phyloP scores from a whole-genome alignment of 2,329 filamentous ascomycete genomes.

The Penicillium aurantiogriseum region DNA sequence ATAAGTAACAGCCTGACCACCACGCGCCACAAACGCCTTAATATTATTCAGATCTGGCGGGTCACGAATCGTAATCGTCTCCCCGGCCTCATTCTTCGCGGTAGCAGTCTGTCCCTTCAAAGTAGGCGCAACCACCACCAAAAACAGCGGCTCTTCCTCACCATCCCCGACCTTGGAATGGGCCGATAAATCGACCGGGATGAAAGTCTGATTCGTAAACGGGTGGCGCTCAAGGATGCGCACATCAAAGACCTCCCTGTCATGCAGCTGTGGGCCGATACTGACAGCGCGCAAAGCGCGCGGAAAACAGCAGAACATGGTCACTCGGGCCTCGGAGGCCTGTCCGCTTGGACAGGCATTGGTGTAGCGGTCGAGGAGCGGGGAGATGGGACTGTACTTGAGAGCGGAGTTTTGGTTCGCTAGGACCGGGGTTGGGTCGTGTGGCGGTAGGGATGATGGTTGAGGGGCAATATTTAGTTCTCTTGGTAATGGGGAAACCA shows the following conservation, averaged over 20 bases:
- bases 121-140: slow-evolving; percentile 86
- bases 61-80: slow-evolving; percentile 40
- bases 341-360: slow-evolving; percentile 46
- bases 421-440: slow-evolving; percentile 55
- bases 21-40: slow-evolving; percentile 74
- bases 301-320: slow-evolving; percentile 83
- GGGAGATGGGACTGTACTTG: slow-evolving; percentile 80
- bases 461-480: slow-evolving; percentile 46
- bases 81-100: slow-evolving; percentile 28
- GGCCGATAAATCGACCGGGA: slow-evolving; percentile 63
- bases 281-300: slow-evolving; percentile 50
- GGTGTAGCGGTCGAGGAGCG: slow-evolving; percentile 68
- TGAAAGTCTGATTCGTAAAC: slow-evolving; percentile 90
- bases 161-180: slow-evolving; percentile 23
- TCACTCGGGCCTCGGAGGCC: slow-evolving; percentile 66
- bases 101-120: slow-evolving; percentile 48
- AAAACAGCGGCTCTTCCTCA: slow-evolving; percentile 53
- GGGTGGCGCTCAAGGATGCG: slow-evolving; percentile 84
- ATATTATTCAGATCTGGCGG: slow-evolving; percentile 70
- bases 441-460: slow-evolving; percentile 47
- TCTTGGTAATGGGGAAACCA: slow-evolving; percentile 67
- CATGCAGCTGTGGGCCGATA: slow-evolving; percentile 3
- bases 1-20: slow-evolving; percentile 85
- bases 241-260: slow-evolving; percentile 58
- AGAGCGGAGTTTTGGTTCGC: slow-evolving; percentile 86